These are phyloP conservation scores for Saposhnikovia divaricata DNA, from an alignment of 129 eudicot species.

Conservation along the genomic window DNA sequence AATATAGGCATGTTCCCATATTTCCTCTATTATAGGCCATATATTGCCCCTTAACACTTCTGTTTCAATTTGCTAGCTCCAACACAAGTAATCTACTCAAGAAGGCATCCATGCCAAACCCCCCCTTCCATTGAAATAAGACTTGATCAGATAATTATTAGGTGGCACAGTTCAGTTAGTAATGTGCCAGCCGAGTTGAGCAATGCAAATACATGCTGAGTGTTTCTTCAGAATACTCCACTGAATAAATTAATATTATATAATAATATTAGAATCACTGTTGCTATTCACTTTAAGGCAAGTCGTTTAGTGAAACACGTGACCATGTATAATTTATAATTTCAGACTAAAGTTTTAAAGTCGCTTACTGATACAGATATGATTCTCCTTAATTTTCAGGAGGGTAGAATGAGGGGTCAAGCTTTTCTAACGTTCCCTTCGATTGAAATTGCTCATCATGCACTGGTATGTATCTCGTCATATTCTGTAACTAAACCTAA, in stretches of 20 bases:
- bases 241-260: neutral
- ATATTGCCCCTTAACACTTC: neutral
- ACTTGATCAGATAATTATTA: neutral
- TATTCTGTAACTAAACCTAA: neutral
- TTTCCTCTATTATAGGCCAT: neutral
- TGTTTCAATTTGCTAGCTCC: neutral
- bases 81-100: neutral
- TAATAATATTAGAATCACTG: neutral
- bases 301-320: neutral
- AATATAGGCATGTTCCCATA: too few species aligned
- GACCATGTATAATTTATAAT: neutral
- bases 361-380: constrained; percentile 1
- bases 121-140: neutral
- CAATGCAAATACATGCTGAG: too few species aligned
- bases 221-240: neutral
- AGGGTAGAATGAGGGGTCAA: constrained; percentile 99
- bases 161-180: neutral
- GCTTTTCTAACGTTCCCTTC: constrained; percentile 90
- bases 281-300: neutral
- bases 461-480: constrained; percentile 41
- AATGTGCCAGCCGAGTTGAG: neutral
- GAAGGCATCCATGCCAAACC: neutral
- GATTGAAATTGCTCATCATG: constrained; percentile 60
- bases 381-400: constrained; percentile 36
- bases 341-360: neutral